Conservation (phyloP, 805 yeast species). For the Jamesozyma hellenica region DNA sequence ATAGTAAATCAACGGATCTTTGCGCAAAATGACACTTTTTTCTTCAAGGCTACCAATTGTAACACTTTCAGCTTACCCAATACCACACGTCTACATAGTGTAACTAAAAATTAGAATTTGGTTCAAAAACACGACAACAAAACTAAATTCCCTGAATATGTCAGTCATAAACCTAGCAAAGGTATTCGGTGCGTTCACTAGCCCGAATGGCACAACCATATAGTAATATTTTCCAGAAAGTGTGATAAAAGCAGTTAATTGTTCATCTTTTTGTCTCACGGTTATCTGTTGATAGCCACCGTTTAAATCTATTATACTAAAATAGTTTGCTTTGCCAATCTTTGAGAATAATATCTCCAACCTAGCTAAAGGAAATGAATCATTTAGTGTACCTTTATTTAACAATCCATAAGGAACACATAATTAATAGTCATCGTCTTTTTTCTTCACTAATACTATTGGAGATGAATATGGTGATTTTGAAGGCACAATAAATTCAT, state of each 20-base stretch:
- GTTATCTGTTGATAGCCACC: slow-evolving; percentile 1
- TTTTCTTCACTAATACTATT: slow-evolving; percentile 9
- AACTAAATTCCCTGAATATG: slow-evolving; percentile 8
- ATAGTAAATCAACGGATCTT: slow-evolving; percentile 7
- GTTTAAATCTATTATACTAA: slow-evolving; percentile 6
- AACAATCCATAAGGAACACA: slow-evolving; percentile 8
- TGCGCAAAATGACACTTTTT: slow-evolving; percentile 11
- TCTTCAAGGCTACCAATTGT: slow-evolving; percentile 7
- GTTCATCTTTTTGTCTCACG: slow-evolving; percentile 1
- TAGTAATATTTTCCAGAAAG: slow-evolving; percentile 10
- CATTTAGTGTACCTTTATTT: slow-evolving; percentile 6
- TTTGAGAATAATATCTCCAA: slow-evolving; percentile 2
- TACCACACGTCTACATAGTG: slow-evolving; percentile 1
- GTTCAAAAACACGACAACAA: slow-evolving; percentile 10
- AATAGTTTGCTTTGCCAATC: slow-evolving; percentile 2
- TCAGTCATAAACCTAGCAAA: slow-evolving; percentile 15
- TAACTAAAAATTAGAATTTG: slow-evolving; percentile 9
- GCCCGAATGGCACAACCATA: slow-evolving; percentile 15
- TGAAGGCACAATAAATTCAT: slow-evolving; percentile 6
- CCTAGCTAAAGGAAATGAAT: slow-evolving; percentile 6
- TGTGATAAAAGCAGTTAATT: slow-evolving; percentile 8
- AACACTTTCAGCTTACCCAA: slow-evolving; percentile 2
- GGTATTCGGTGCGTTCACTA: slow-evolving; percentile 12
- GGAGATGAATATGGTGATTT: slow-evolving; percentile 11
- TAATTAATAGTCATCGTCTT: slow-evolving; percentile 6